Evolutionary conservation across 805 yeast species (phyloP).

Genomic region (Starmerella scarabaei): DNA sequence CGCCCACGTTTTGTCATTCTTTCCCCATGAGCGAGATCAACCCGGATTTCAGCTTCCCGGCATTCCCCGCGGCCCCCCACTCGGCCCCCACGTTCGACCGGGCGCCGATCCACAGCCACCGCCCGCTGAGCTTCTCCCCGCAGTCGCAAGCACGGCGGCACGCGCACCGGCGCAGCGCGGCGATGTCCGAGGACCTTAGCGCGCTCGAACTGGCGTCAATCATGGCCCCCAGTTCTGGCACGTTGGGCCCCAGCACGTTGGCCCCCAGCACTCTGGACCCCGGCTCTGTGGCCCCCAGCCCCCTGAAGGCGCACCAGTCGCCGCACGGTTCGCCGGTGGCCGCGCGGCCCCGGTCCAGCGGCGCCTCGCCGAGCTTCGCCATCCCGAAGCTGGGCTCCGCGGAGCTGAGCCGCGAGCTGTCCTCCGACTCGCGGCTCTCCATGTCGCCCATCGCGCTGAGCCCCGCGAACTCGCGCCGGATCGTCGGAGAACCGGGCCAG

Average conservation of each 20-base stretch:
- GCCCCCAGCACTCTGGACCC: conserved; percentile 1
- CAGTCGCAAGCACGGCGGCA: conserved; percentile 15
- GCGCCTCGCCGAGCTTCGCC: neutral
- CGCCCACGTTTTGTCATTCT: neutral
- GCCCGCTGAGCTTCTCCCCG: conserved; percentile 15
- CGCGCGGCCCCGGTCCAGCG: neutral
- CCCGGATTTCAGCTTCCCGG: conserved; percentile 19
- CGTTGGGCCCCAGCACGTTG: conserved; percentile 1
- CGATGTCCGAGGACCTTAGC: conserved; percentile 22
- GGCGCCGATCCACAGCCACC: conserved; percentile 3
- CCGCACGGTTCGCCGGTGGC: neutral
- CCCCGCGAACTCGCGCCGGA: conserved; percentile 5
- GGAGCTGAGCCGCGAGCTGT: neutral
- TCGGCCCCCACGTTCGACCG: conserved; percentile 1
- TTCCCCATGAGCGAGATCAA: conserved; percentile 17
- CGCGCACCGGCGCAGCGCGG: conserved; percentile 23
- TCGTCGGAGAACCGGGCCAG: conserved; percentile 13
- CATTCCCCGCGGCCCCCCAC: conserved; percentile 7
- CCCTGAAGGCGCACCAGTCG: neutral
- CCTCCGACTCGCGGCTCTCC: neutral
- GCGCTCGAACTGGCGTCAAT: conserved; percentile 14
- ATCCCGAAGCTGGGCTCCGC: neutral
- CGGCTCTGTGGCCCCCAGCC: conserved; percentile 1
- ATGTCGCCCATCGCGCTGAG: neutral
- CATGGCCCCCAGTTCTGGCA: conserved; percentile 3